phyloP scores from a whole-genome alignment of 2,329 filamentous ascomycete genomes.

The Coniochaeta pulveracea region DNA sequence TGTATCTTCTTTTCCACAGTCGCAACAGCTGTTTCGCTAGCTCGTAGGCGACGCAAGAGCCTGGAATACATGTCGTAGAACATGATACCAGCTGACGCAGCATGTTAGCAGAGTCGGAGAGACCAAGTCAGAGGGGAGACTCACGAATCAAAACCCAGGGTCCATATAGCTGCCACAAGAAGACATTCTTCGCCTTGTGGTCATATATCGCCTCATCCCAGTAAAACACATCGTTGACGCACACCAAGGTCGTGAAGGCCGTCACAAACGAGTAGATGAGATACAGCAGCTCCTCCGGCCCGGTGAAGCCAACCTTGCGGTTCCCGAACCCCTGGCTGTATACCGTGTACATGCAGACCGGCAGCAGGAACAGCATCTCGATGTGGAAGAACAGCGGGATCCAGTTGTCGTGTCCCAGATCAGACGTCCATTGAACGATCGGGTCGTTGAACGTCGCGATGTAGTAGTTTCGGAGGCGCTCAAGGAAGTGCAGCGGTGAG shows the following conservation, averaged over 20 bases:
- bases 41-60: slow-evolving; percentile 28
- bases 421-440: slow-evolving; percentile 28
- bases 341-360: slow-evolving; percentile 35
- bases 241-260: slow-evolving; percentile 37
- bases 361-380: slow-evolving; percentile 38
- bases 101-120: neutral
- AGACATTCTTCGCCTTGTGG: slow-evolving; percentile 28
- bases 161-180: slow-evolving; percentile 37
- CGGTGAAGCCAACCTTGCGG: slow-evolving; percentile 19
- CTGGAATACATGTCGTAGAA: slow-evolving; percentile 43
- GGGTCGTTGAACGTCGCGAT: slow-evolving; percentile 38
- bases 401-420: slow-evolving; percentile 29
- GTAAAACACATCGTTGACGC: slow-evolving; percentile 35
- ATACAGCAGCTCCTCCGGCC: slow-evolving; percentile 33
- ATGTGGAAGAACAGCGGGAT: slow-evolving; percentile 38
- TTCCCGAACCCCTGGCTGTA: slow-evolving; percentile 21
- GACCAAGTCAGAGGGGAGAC: no score
- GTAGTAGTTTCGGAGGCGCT: slow-evolving; percentile 33
- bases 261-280: slow-evolving; percentile 40
- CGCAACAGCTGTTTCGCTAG: slow-evolving; percentile 18
- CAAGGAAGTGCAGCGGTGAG: slow-evolving; percentile 35
- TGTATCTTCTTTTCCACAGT: slow-evolving; percentile 28
- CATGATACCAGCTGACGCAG: slow-evolving; percentile 32
- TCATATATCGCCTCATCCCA: slow-evolving; percentile 36
- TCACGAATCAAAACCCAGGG: slow-evolving; percentile 42